A percentile compares a stretch with the other conserved stretches of the same genome.
phyloP scores from a whole-genome alignment of 371 early-diverging fungal species.

The Syncephalastrum sp. region DNA sequence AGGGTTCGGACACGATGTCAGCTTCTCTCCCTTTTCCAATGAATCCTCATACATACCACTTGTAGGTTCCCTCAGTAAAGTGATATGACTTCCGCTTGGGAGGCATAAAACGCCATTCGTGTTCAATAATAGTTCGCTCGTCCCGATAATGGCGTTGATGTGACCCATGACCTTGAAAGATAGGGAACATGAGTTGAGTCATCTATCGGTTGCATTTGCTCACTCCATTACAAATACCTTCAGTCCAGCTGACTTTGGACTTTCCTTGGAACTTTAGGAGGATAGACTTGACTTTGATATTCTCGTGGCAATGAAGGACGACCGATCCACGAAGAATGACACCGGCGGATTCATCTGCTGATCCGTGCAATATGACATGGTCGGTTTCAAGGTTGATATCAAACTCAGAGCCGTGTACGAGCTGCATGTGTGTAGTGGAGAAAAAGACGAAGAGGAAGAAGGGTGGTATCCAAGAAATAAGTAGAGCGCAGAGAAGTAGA shows the following conservation, averaged over 20 bases:
- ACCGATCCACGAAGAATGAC: conserved; percentile 46
- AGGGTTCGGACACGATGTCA: not conserved
- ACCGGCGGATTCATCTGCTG: conserved; percentile 45
- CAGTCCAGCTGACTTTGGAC: conserved; percentile 43
- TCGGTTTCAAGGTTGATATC: conserved; percentile 40
- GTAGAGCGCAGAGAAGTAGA: no score
- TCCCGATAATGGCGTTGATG: conserved; percentile 47
- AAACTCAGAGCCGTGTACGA: conserved; percentile 36
- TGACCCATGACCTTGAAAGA: conserved; percentile 32
- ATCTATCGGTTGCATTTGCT: conserved; percentile 1
- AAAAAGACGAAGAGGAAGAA: not conserved
- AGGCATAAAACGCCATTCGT: conserved; percentile 46
- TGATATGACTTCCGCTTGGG: conserved; percentile 36
- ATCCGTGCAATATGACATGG: conserved; percentile 45
- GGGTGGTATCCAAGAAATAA: not conserved
- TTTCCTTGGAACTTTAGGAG: conserved; percentile 44
- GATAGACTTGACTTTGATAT: conserved; percentile 40
- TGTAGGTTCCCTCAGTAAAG: conserved; percentile 36
- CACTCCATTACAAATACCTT: conserved; percentile 26
- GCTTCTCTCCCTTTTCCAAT: not conserved
- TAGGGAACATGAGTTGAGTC: conserved; percentile 2
- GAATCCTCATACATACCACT: conserved; percentile 32
- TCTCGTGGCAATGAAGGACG: conserved; percentile 37
- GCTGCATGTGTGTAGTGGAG: conserved; percentile 27
- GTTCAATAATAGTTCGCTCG: conserved; percentile 38